A percentile compares a stretch with the other conserved stretches of the same genome.
Conservation (phyloP, 2,329 filamentous ascomycete species). For the Colletotrichum australisinense region DNA sequence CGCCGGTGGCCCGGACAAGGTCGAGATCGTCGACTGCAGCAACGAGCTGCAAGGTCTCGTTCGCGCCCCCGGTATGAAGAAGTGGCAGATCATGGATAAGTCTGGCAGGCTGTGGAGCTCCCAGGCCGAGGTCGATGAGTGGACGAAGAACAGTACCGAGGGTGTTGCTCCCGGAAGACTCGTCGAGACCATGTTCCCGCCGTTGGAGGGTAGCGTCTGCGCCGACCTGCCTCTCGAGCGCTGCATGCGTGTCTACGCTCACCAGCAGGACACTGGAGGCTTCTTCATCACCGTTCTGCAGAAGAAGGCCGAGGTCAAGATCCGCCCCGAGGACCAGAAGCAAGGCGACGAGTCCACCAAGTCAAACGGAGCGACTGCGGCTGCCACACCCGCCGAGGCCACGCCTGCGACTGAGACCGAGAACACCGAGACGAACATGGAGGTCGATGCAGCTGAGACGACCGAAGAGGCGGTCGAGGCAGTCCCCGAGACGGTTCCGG, state of each 20-base stretch:
- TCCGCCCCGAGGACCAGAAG: slow-evolving; percentile 68
- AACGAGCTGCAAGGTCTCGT: slow-evolving; percentile 81
- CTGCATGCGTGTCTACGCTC: slow-evolving; percentile 94
- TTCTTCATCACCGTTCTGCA: slow-evolving; percentile 98
- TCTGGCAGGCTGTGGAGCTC: slow-evolving; percentile 80
- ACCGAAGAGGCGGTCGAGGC: slow-evolving; percentile 22
- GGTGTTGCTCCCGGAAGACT: slow-evolving; percentile 74
- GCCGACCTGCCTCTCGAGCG: slow-evolving; percentile 82
- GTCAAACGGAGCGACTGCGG: slow-evolving; percentile 33
- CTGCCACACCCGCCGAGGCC: slow-evolving; percentile 18
- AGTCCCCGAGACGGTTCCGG: not conserved
- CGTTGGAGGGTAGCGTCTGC: slow-evolving; percentile 62
- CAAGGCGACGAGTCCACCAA: slow-evolving; percentile 52
- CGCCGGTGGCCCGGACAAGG: slow-evolving; percentile 85
- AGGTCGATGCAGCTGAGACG: slow-evolving; percentile 33
- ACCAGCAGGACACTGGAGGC: slow-evolving; percentile 94
- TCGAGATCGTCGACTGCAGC: slow-evolving; percentile 87
- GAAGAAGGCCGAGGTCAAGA: slow-evolving; percentile 88
- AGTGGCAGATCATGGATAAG: slow-evolving; percentile 95
- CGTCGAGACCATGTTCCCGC: slow-evolving; percentile 85
- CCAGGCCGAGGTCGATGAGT: slow-evolving; percentile 84
- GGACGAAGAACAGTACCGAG: slow-evolving; percentile 69
- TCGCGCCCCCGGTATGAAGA: slow-evolving; percentile 79
- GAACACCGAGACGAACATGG: slow-evolving; percentile 23
- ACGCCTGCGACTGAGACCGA: slow-evolving; percentile 16